Evolutionary conservation across 768 basidiomycete species (phyloP).

Genomic region (Phylloporus sp.): DNA sequence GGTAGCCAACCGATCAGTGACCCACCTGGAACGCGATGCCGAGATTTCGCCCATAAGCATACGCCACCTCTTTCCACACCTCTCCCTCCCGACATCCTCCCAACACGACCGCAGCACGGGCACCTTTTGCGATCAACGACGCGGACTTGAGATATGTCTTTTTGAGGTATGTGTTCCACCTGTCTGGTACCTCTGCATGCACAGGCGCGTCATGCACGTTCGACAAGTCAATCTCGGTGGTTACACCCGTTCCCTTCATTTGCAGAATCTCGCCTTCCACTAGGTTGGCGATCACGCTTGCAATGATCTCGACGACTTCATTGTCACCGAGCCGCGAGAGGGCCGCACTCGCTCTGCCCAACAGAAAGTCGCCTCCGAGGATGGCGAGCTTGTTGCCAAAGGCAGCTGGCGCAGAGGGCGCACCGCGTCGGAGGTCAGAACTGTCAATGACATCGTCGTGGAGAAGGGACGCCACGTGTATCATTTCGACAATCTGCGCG

Average conservation of each 20-base stretch:
- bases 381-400: conserved; percentile 94
- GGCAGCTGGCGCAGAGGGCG: conserved; percentile 63
- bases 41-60: conserved; percentile 85
- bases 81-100: conserved; percentile 79
- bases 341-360: conserved; percentile 86
- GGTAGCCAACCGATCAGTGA: neutral
- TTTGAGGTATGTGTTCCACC: conserved; percentile 78
- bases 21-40: conserved; percentile 94
- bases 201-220: conserved; percentile 42
- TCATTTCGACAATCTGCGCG: conserved; percentile 97
- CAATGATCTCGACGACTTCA: conserved; percentile 92
- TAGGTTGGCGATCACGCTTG: conserved; percentile 88
- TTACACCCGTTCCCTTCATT: conserved; percentile 35
- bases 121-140: conserved; percentile 84
- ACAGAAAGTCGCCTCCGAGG: conserved; percentile 92
- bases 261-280: conserved; percentile 97
- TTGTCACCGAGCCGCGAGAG: conserved; percentile 79
- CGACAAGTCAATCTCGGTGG: conserved; percentile 28
- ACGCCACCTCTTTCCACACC: conserved; percentile 83
- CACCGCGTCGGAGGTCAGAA: conserved; percentile 66
- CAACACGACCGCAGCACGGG: conserved; percentile 80
- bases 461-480: conserved; percentile 89
- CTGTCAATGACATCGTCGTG: conserved; percentile 88
- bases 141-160: conserved; percentile 95
- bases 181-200: conserved; percentile 35